phyloP scores from a whole-genome alignment of 805 yeast species.

The Saccharomycopsis sp. region DNA sequence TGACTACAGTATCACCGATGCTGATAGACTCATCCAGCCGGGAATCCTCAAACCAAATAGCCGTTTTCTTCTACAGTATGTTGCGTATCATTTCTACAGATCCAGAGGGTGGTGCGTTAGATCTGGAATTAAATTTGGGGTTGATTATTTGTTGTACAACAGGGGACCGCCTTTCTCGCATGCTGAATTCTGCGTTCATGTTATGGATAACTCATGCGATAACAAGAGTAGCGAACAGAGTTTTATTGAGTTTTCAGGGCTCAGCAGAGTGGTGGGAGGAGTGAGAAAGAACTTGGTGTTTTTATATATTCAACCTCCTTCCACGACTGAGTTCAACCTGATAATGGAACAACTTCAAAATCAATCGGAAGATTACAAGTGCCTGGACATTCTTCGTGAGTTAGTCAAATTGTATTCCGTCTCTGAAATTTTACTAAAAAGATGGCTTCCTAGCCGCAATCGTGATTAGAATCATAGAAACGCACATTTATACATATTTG shows the following conservation, averaged over 20 bases:
- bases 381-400: slow-evolving; percentile 25
- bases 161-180: slow-evolving; percentile 95
- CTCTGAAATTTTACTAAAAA: slow-evolving; percentile 59
- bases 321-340: slow-evolving; percentile 28
- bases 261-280: slow-evolving; percentile 77
- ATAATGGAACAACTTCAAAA: slow-evolving; percentile 10
- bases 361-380: slow-evolving; percentile 3
- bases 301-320: slow-evolving; percentile 56
- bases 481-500: neutral
- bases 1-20: neutral
- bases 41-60: slow-evolving; percentile 25
- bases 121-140: slow-evolving; percentile 87
- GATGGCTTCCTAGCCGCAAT: slow-evolving; percentile 85
- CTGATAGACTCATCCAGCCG: neutral
- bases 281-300: slow-evolving; percentile 75
- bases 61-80: slow-evolving; percentile 48
- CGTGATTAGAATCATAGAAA: slow-evolving; percentile 52
- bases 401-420: slow-evolving; percentile 42
- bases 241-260: slow-evolving; percentile 46
- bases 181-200: slow-evolving; percentile 73
- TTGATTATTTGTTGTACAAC: slow-evolving; percentile 75
- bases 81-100: slow-evolving; percentile 79
- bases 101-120: slow-evolving; percentile 93
- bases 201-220: slow-evolving; percentile 34
- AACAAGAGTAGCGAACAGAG: slow-evolving; percentile 27